Evolutionary conservation across 352 stramenopile species (phyloP), one percentile per base, ranked within the genome.

Genomic region (Pythium brachiatum): DNA sequence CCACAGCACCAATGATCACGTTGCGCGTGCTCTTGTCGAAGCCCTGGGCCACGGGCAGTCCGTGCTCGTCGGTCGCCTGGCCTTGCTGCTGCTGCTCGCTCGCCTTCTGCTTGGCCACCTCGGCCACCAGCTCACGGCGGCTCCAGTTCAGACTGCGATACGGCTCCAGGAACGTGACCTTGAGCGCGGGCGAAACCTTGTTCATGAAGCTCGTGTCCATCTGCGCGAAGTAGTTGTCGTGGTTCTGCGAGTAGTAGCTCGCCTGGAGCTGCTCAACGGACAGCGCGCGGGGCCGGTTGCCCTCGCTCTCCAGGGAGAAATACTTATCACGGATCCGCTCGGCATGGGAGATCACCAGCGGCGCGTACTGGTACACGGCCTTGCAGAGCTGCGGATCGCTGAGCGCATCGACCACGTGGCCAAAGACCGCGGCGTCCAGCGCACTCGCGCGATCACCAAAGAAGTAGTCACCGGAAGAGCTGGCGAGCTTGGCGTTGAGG

Each of bases 81-180:
- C 64, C 44, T 0, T 38, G 52, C 23, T 76, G 52, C 23, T 76
- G 60, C 18, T 64, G 64, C 18, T 69, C 55, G 41, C 69, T 31
- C 7, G 57, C 51, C 58, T 83, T 89, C 46, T 85, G 81, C 54
- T 77, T 59, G 5, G 70, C 71, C 23, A 93, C 62, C 2, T 92
- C 79, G 18, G 62, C 66, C n/a, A 76, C 62, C 20, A 90, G 60
- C 48, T 86, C 82, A n/a, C 84, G 84, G 21, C 83, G 82, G 57
- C 83, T 82, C 86, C 86, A 95, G 64, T 93, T 86, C 25, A 95
- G 63, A 61, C 84, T 95, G 27, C 78, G 78, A 58, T 93, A 95
- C 50, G 86, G 86, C 61, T 86, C 66, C 11, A 94, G 52, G 68
- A 94, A 94, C 43, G 79, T 73, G 16, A 90, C 69, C 32, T 90